Evolutionary conservation across 768 basidiomycete species (phyloP), one percentile per base, ranked within the genome.

Genomic region (Chalciporus sphaerocephalus): DNA sequence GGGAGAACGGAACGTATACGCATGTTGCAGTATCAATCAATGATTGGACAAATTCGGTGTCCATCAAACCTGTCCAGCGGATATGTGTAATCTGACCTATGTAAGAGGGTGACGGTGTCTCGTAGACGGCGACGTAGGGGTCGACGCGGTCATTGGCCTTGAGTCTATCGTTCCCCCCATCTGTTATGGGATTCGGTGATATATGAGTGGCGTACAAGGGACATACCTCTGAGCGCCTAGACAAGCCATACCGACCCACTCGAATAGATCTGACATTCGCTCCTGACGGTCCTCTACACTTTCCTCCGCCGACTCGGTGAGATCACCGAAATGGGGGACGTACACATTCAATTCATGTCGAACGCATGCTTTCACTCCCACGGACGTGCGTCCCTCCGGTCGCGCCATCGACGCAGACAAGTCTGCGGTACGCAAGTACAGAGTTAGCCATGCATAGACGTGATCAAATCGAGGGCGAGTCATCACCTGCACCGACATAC

Each of bases 171-270:
- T 38, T 2, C 25, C 12, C 16, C 10, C 28, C 42, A n/a, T 42
- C 22, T 34, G 32, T 35, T 15, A 10, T 11, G 13, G 20, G 25
- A 21, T 17, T 25, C 17, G 34, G 28, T 33, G 7, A 41, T 23
- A 40, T 23, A n/a, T 36, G 30, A 22, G 15, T n/a, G n/a, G n/a
- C n/a, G n/a, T 17, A 17, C 20, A 40, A 32, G 20, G 12, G 38
- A 51, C 48, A 6, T 48, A 83, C 87, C 87, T 72, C 57, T 85
- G 82, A 2, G 87, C 71, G 12, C 79, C 83, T 5, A 88, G 56
- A 46, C 70, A 72, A 3, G 79, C 82, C 78, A 88, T 75, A 6
- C 85, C 87, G 7, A 80, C 71, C 87, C 87, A 89, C 58, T 88
- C 87, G 41, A 84, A 82, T 13, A 86, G 62, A 3, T 57, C 63